Evolutionary conservation across 495 filamentous ascomycete genomes (phyloP).

Genomic region (Hypoxylon cercidicola): DNA sequence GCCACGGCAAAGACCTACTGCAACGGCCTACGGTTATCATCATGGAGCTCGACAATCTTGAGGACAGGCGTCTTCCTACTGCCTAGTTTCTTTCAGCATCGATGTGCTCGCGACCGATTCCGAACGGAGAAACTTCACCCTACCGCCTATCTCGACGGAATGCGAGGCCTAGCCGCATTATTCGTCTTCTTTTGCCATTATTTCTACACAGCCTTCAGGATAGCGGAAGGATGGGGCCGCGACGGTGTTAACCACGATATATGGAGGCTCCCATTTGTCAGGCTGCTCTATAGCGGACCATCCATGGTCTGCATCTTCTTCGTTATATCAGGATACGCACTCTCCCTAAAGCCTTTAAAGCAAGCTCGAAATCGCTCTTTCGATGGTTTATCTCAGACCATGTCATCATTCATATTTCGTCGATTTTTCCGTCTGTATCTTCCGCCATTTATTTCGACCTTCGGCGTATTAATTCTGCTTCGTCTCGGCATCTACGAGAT

Average conservation of each 20-base stretch:
- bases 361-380: slow-evolving; percentile 60
- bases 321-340: slow-evolving; percentile 77
- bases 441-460: slow-evolving; percentile 68
- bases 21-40: slow-evolving; percentile 38
- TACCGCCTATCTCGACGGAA: slow-evolving; percentile 67
- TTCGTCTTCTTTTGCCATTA: slow-evolving; percentile 68
- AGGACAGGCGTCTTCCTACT: slow-evolving; percentile 48
- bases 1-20: slow-evolving; percentile 34
- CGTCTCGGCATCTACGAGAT: slow-evolving; percentile 60
- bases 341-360: slow-evolving; percentile 72
- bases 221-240: slow-evolving; percentile 55
- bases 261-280: slow-evolving; percentile 72
- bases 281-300: slow-evolving; percentile 72
- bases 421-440: slow-evolving; percentile 73
- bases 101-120: slow-evolving; percentile 35
- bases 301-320: slow-evolving; percentile 82
- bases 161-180: slow-evolving; percentile 68
- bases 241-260: slow-evolving; percentile 50
- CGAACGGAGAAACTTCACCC: slow-evolving; percentile 44
- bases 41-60: slow-evolving; percentile 40
- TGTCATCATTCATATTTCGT: slow-evolving; percentile 74
- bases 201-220: slow-evolving; percentile 55
- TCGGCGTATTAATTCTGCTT: slow-evolving; percentile 66
- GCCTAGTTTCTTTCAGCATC: slow-evolving; percentile 52
- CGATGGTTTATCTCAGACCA: slow-evolving; percentile 47